Evolutionary conservation across 2,329 filamentous ascomycete species (phyloP).

Genomic region (Trichoderma semiorbis): DNA sequence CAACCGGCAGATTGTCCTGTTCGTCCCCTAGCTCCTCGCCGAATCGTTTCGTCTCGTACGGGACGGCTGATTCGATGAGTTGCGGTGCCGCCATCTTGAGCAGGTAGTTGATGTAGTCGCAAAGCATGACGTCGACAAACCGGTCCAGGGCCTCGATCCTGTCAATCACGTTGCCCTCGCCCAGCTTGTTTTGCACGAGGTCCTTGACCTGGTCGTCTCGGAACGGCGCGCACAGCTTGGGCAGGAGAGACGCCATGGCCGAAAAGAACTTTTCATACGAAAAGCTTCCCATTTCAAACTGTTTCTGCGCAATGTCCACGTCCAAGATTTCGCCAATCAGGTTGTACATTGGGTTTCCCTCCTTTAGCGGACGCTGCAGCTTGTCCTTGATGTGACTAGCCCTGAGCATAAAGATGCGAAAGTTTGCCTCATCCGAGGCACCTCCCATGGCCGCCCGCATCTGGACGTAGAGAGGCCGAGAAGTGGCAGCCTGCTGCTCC

Average conservation of each 20-base stretch:
- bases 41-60: slow-evolving; percentile 74
- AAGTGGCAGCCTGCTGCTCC: slow-evolving; percentile 51
- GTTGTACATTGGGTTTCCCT: slow-evolving; percentile 68
- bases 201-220: slow-evolving; percentile 73
- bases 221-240: slow-evolving; percentile 76
- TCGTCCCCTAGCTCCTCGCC: slow-evolving; percentile 59
- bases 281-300: slow-evolving; percentile 69
- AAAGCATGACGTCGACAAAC: slow-evolving; percentile 72
- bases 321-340: slow-evolving; percentile 75
- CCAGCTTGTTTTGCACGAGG: slow-evolving; percentile 59
- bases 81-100: slow-evolving; percentile 68
- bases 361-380: slow-evolving; percentile 66
- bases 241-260: slow-evolving; percentile 71
- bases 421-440: slow-evolving; percentile 62
- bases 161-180: slow-evolving; percentile 64
- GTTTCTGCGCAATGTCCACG: slow-evolving; percentile 64
- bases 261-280: slow-evolving; percentile 78
- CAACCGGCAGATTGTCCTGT: slow-evolving; percentile 52
- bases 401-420: slow-evolving; percentile 66
- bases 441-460: slow-evolving; percentile 63
- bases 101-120: slow-evolving; percentile 81
- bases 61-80: slow-evolving; percentile 65
- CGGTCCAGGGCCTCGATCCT: slow-evolving; percentile 71
- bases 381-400: slow-evolving; percentile 69
- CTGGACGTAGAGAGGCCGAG: slow-evolving; percentile 51